phyloP scores from a whole-genome alignment of 805 yeast genomes.

The Kodamaea lidongshanica region DNA sequence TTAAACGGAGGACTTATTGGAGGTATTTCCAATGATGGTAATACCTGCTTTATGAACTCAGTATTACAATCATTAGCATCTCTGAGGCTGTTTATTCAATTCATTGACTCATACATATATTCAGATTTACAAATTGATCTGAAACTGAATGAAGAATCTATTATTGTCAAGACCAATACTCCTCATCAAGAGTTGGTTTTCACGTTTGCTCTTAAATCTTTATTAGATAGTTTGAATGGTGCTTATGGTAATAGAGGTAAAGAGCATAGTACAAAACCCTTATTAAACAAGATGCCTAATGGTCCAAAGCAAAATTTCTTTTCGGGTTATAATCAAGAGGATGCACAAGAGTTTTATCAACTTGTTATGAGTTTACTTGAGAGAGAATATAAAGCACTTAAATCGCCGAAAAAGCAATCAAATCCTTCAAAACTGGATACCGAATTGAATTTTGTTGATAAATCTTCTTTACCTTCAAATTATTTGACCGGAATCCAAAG shows the following conservation, averaged over 20 bases:
- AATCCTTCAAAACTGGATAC: conserved; percentile 8
- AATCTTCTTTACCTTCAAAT: too few relatives aligned
- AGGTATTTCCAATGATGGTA: conserved; percentile 84
- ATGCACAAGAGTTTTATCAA: conserved; percentile 95
- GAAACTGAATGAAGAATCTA: conserved; percentile 10
- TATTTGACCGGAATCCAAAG: conserved; percentile 38
- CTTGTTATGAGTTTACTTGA: conserved; percentile 63
- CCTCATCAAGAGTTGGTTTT: conserved; percentile 34
- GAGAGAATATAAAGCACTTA: conserved; percentile 39
- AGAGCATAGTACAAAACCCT: conserved; percentile 53
- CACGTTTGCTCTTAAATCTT: conserved; percentile 45
- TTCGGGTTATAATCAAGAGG: conserved; percentile 87
- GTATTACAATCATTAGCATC: conserved; percentile 81
- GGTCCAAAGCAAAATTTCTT: conserved; percentile 75
- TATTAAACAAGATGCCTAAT: conserved; percentile 65
- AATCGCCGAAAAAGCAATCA: conserved; percentile 6
- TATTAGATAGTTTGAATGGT: conserved; percentile 57
- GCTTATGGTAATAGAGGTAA: conserved; percentile 45
- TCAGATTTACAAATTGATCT: conserved; percentile 23
- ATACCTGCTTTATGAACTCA: conserved; percentile 91
- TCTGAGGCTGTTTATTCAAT: conserved; percentile 52
- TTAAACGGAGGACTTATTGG: conserved; percentile 71
- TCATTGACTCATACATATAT: conserved; percentile 41
- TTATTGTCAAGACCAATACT: conserved; percentile 14
- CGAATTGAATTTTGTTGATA: conserved; percentile 16